Evolutionary conservation across 2,329 filamentous ascomycete genomes (phyloP), one percentile per base, ranked within the genome.

Genomic region (Phaeosphaeriaceae sp.): DNA sequence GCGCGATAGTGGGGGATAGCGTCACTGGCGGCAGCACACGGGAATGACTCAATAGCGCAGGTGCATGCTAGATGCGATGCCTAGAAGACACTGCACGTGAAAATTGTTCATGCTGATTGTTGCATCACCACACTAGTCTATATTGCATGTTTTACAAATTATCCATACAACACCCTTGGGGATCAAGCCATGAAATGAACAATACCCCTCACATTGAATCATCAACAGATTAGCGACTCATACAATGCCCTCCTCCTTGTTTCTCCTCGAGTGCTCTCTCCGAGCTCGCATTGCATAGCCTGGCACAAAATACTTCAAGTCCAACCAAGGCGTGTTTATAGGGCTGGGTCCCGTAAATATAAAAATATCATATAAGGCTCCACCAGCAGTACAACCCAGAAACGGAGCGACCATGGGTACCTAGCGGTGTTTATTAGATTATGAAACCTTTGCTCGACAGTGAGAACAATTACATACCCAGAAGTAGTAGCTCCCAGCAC

Each of bases 321-420:
- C 87, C 63, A 88, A 68, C 73, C 78, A 86, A 0, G 86, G 86
- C 0, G 80, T 85, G 71, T 90, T 90, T 58, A 90, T 78, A 1
- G 87, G 87, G 57, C 82, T 87, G n/a, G 86, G 71, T 3, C 87
- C 87, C 0, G 85, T 88, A 66, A 86, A 91, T 32, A 91, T 36
- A 76, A 73, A 71, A 2, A 67, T 21, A 54, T 73, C 66, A 26
- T 71, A 71, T 17, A 72, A 42, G 17, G 67, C 64, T 0, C 59
- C 66, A 1, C 68, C 64, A 46, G 69, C 70, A 3, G 56, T 51
- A 43, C 67, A 68, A 1, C 87, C 88, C 8, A 82, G 68, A 64
- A 90, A 89, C 0, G 87, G 87, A 2, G 86, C 81, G 3, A 91
- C 83, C 77, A 91, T 87, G 0, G 88, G 88, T 16, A 90, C 82